phyloP scores from a whole-genome alignment of 1,139 yeast genomes.

The Meyerozyma athensensis region DNA sequence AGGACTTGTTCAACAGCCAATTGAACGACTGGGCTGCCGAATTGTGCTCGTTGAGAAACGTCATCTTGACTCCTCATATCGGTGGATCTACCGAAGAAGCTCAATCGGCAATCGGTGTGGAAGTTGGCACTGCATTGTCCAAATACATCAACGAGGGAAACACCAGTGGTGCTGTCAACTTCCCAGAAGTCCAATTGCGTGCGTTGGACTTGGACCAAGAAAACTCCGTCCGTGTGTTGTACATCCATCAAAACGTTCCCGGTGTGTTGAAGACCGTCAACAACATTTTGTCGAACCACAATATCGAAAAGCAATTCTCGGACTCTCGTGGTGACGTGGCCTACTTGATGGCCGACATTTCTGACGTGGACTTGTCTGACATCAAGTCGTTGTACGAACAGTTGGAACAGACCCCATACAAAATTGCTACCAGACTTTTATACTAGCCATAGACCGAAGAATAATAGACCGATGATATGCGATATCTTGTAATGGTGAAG shows the following conservation, averaged over 20 bases:
- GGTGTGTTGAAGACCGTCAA: constrained; percentile 98
- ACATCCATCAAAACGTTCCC: constrained; percentile 96
- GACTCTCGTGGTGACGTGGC: constrained; percentile 97
- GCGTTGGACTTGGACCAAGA: constrained; percentile 85
- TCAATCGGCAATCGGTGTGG: constrained; percentile 95
- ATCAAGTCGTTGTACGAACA: constrained; percentile 82
- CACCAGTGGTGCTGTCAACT: constrained; percentile 94
- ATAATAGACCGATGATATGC: too few relatives aligned
- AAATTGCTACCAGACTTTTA: constrained; percentile 84
- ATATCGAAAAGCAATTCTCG: constrained; percentile 95
- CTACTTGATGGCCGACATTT: constrained; percentile 95
- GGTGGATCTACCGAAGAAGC: constrained; percentile 99
- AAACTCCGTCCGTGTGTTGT: constrained; percentile 85
- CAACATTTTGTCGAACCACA: constrained; percentile 90
- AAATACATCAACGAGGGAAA: constrained; percentile 95
- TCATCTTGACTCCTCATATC: constrained; percentile 93
- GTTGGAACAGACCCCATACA: constrained; percentile 86
- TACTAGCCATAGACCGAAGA: constrained; percentile 57
- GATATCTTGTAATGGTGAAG: too few relatives aligned
- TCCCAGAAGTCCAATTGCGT: constrained; percentile 96
- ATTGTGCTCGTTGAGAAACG: constrained; percentile 76
- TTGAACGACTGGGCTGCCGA: constrained; percentile 85
- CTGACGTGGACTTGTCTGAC: constrained; percentile 77
- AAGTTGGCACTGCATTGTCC: constrained; percentile 80
- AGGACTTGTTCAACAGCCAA: constrained; percentile 62